Evolutionary conservation across 805 yeast species (phyloP).

Genomic region (Sugiyamaella floridensis): DNA sequence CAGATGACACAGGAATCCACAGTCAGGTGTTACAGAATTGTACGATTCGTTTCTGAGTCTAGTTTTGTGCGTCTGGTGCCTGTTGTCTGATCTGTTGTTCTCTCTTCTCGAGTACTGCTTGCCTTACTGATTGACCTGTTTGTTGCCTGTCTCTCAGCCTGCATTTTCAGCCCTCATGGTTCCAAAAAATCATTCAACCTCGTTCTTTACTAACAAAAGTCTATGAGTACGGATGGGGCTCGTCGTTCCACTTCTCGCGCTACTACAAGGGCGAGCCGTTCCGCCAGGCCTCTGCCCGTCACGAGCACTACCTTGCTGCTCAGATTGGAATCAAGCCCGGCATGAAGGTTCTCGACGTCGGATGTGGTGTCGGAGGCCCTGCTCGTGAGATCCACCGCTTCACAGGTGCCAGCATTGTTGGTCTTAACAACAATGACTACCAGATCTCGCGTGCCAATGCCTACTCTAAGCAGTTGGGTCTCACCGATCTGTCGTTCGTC

Average conservation of each 20-base stretch:
- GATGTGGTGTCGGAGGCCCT: conserved; percentile 99
- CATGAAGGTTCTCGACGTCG: conserved; percentile 91
- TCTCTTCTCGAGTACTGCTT: too few relatives aligned
- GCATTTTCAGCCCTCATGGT: too few relatives aligned
- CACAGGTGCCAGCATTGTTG: conserved; percentile 79
- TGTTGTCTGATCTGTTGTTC: too few relatives aligned
- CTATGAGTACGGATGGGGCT: conserved; percentile 99
- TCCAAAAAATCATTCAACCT: background rate
- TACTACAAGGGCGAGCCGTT: conserved; percentile 91
- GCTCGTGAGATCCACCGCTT: conserved; percentile 93
- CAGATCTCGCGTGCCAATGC: conserved; percentile 82
- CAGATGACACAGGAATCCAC: too few relatives aligned
- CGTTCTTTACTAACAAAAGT: conserved; percentile 27
- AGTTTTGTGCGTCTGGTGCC: too few relatives aligned
- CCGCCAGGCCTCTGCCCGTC: conserved; percentile 86
- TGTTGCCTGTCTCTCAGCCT: too few relatives aligned
- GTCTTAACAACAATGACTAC: conserved; percentile 94
- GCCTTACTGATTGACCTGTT: too few relatives aligned
- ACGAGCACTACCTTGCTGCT: conserved; percentile 89
- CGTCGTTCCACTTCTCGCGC: conserved; percentile 94
- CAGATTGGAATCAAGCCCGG: conserved; percentile 72
- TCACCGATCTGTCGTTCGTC: conserved; percentile 75
- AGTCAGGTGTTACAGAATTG: too few relatives aligned
- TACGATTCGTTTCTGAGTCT: too few relatives aligned
- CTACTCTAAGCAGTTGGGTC: conserved; percentile 59